Base-by-base conservation (phyloP, 1,139 yeast species). In the Sugiyamaella paludigena region DNA sequence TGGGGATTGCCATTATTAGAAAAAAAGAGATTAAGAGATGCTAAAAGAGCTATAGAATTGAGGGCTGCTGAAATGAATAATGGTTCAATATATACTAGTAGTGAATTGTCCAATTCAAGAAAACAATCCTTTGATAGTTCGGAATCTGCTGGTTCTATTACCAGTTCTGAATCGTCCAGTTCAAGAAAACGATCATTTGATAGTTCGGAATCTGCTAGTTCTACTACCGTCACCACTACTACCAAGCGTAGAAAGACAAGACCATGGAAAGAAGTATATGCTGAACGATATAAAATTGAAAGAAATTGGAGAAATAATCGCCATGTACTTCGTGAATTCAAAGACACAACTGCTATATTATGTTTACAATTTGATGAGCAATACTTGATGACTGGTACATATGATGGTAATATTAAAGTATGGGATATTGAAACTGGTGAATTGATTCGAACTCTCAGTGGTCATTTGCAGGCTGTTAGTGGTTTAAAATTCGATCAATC, bases 211-310 rank as follows among this genome's bases (percentile, higher is more conserved):
- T 35, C 11, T 4, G n/a, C n/a, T n/a, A n/a, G n/a, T n/a, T n/a
- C n/a, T n/a, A n/a, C n/a, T n/a, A 46, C 40, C 7, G 56, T 50
- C 26, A 43, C 41, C 16, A 30, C 52, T 10, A 29, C 44, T 33
- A 53, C 58, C 36, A 29, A 54, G 45, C 43, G 40, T 31, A 39
- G 49, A 24, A 70, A 70, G 55, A 80, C 82, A 29, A 73, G 96
- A 53, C 97, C 98, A 1, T 92, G 98, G 98, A 92, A 92, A 64
- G 86, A 87, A 4, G 96, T 92, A 24, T 92, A 92, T 67, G 79
- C 89, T 34, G 98, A 92, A 67, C 76, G 98, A 37, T 91, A 79
- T 69, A 84, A 83, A 65, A 87, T 92, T 54, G 98, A 92, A 67
- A 80, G 87, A 58, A 91, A 92, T 69, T 92, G 98, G 98, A 76